Conservation (phyloP, 768 basidiomycete species). For the Botryobasidium botryosum region DNA sequence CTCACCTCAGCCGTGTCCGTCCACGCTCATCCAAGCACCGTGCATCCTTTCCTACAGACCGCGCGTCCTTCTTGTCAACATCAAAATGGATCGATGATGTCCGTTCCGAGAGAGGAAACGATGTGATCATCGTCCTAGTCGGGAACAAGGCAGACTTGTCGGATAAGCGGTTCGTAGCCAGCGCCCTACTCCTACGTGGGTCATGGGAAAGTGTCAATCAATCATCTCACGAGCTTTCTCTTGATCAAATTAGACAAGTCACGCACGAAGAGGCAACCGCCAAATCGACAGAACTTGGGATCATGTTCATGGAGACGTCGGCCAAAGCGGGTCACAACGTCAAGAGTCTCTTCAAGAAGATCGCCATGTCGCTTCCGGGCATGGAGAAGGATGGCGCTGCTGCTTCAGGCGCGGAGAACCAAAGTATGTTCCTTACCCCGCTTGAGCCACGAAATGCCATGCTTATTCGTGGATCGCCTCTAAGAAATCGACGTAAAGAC, state of each 20-base stretch:
- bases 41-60: constrained; percentile 35
- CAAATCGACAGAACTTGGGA: constrained; percentile 74
- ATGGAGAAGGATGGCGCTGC: constrained; percentile 59
- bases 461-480: constrained; percentile 1
- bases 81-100: constrained; percentile 99
- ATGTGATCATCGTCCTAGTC: constrained; percentile 95
- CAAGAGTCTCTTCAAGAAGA: constrained; percentile 98
- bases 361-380: constrained; percentile 92
- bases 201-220: no score
- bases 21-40: neutral
- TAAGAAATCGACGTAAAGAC: constrained; percentile 87
- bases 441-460: neutral
- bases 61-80: constrained; percentile 95
- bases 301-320: constrained; percentile 99
- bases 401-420: constrained; percentile 15
- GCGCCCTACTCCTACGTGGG: neutral
- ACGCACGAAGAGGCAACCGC: constrained; percentile 92
- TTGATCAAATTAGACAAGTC: constrained; percentile 97
- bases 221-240: no score
- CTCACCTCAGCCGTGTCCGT: neutral
- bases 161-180: constrained; percentile 70
- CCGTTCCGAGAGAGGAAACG: constrained; percentile 87
- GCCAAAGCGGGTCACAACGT: constrained; percentile 99
- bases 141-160: constrained; percentile 99
- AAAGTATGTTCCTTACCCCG: constrained; percentile 19